Percentiles rank a stretch among this genome's conserved stretches.
These are phyloP conservation scores for Pichia eremophila DNA, from an alignment of 805 yeast species.

Conservation along the genomic window DNA sequence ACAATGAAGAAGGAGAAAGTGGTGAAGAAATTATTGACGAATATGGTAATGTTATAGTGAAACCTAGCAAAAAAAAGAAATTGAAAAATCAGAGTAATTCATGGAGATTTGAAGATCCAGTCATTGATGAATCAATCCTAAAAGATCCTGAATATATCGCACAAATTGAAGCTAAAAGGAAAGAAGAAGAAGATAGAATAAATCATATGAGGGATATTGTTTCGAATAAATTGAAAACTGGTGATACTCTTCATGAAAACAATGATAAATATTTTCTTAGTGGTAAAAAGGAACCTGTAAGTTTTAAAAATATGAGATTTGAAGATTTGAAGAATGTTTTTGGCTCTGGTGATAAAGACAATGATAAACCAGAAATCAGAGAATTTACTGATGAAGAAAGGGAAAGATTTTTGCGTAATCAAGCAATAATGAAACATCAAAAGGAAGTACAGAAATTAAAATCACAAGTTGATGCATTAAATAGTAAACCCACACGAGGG, in stretches of 20 bases:
- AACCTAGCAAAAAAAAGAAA: constrained; percentile 3
- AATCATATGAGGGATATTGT: constrained; percentile 1
- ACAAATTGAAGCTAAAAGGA: constrained; percentile 1
- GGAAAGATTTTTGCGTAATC: constrained; percentile 8
- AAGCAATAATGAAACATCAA: constrained; percentile 11
- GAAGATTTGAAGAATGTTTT: background rate
- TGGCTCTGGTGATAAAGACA: background rate
- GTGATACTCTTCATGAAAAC: background rate
- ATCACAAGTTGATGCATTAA: background rate
- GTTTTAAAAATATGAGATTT: background rate
- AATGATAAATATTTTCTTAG: background rate
- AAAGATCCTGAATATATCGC: constrained; percentile 16
- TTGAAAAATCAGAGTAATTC: constrained; percentile 12
- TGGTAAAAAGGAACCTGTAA: background rate
- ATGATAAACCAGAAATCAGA: constrained; percentile 6
- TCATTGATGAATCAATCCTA: constrained; percentile 8
- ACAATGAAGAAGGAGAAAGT: background rate
- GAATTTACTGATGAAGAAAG: constrained; percentile 12
- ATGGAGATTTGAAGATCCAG: constrained; percentile 24
- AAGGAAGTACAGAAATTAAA: constrained; percentile 10
- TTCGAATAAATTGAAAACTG: constrained; percentile 8
- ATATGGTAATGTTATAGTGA: background rate
- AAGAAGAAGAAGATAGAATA: constrained; percentile 2
- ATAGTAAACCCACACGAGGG: background rate
- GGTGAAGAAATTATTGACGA: background rate